phyloP scores from a whole-genome alignment of 148 eudicot genomes.

The Persicaria maculosa region DNA sequence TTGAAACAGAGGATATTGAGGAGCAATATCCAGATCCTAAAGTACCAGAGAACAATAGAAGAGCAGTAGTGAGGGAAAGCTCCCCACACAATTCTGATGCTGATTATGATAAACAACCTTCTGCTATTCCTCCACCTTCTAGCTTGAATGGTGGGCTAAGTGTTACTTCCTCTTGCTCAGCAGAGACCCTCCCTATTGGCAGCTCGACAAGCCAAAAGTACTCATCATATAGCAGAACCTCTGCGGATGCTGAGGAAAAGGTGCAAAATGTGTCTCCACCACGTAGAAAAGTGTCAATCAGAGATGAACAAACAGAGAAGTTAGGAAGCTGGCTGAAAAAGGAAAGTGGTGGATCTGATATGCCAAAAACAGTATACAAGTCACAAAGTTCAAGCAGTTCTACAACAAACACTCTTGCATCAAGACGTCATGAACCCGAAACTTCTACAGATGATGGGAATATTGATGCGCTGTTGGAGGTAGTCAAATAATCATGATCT shows the following conservation, averaged over 20 bases:
- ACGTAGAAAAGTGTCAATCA: conserved; percentile 59
- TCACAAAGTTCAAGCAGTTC: conserved; percentile 38
- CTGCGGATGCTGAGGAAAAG: conserved; percentile 48
- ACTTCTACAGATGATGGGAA: conserved; percentile 55
- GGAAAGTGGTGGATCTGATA: conserved; percentile 55
- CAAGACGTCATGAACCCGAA: conserved; percentile 51
- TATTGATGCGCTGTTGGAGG: conserved; percentile 87
- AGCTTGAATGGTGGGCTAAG: conserved; percentile 40
- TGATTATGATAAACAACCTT: conserved; percentile 43
- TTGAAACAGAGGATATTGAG: conserved; percentile 47
- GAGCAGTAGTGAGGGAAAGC: conserved; percentile 44
- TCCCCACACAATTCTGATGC: conserved; percentile 33
- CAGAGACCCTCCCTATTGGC: conserved; percentile 8
- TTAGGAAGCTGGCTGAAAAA: conserved; percentile 51
- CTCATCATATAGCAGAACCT: conserved; percentile 2
- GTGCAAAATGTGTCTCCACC: conserved; percentile 93
- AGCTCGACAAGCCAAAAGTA: conserved; percentile 30
- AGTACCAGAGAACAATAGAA: conserved; percentile 48
- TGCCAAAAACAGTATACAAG: conserved; percentile 36
- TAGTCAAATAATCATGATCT: background rate
- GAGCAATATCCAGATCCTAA: conserved; percentile 53
- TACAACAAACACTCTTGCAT: conserved; percentile 26
- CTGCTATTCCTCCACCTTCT: conserved; percentile 40
- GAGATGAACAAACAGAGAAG: conserved; percentile 78
- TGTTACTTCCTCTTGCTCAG: conserved; percentile 16